These are phyloP conservation scores for Paspalum notatum DNA, from an alignment of 176 grass and related monocot genomes.

Conservation along the genomic window DNA sequence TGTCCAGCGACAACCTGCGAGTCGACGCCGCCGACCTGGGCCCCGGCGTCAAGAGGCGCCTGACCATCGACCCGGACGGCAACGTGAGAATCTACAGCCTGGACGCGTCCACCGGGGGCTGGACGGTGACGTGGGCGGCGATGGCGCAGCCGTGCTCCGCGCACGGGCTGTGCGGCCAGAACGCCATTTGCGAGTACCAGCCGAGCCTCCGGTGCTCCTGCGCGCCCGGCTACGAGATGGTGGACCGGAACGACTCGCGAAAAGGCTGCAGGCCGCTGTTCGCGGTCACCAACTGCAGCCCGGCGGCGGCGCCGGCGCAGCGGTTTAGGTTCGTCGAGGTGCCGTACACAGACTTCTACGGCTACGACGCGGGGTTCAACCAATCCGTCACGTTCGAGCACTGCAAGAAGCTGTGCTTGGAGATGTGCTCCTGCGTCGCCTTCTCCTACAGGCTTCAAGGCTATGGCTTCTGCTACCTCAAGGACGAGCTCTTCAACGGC, in stretches of 20 bases:
- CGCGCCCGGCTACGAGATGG: conserved; percentile 50
- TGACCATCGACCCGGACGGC: conserved; percentile 59
- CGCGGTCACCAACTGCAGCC: conserved; percentile 23
- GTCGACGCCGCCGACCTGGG: conserved; percentile 39
- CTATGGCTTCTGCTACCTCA: conserved; percentile 23
- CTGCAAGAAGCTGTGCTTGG: conserved; percentile 39
- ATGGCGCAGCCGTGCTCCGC: conserved; percentile 31
- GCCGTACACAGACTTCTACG: conserved; percentile 52
- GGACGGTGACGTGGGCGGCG: conserved; percentile 51
- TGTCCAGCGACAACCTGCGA: conserved; percentile 45
- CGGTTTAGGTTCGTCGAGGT: conserved; percentile 32
- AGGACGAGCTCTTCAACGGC: conserved; percentile 61
- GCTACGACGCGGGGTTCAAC: conserved; percentile 44
- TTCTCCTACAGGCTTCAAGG: conserved; percentile 52
- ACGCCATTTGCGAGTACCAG: conserved; percentile 49
- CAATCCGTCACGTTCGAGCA: not conserved
- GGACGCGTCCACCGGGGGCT: conserved; percentile 36
- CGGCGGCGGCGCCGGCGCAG: not conserved
- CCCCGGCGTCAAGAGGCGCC: conserved; percentile 40
- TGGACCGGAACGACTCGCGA: conserved; percentile 42
- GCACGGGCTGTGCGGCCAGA: conserved; percentile 66
- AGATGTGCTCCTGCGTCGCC: conserved; percentile 41
- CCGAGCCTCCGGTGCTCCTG: conserved; percentile 46
- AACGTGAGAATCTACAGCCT: conserved; percentile 64
- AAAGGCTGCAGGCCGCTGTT: conserved; percentile 53